These are phyloP conservation scores for Peziza echinospora DNA, from an alignment of 495 filamentous ascomycete genomes.

Conservation along the genomic window DNA sequence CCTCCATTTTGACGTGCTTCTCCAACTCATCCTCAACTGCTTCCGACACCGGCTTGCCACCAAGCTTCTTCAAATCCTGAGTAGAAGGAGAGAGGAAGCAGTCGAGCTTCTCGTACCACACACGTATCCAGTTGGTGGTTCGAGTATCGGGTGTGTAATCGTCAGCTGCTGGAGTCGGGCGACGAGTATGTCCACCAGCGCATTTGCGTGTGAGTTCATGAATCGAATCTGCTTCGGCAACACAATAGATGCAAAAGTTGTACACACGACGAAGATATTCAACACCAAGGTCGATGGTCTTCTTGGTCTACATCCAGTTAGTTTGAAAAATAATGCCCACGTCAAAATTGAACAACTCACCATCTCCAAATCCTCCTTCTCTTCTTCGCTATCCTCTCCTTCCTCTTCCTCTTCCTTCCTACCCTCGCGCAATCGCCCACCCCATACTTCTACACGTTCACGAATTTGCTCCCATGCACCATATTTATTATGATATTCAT, in stretches of 20 bases:
- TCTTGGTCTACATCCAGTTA: constrained; percentile 39
- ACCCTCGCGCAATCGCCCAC: constrained; percentile 50
- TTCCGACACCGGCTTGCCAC: constrained; percentile 69
- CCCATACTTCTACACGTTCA: constrained; percentile 22
- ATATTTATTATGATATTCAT: constrained; percentile 26
- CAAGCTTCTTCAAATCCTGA: constrained; percentile 59
- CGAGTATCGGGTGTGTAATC: constrained; percentile 76
- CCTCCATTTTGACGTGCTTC: constrained; percentile 88
- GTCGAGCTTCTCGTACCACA: constrained; percentile 94
- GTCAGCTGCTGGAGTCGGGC: constrained; percentile 53
- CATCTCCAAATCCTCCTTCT: constrained; percentile 43
- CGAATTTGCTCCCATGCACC: background rate
- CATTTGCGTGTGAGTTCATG: constrained; percentile 92
- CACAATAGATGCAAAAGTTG: constrained; percentile 99
- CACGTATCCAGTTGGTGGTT: constrained; percentile 98
- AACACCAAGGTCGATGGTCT: constrained; percentile 84
- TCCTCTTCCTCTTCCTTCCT: constrained; percentile 34
- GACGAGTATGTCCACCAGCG: constrained; percentile 83
- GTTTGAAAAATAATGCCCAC: constrained; percentile 72
- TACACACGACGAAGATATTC: constrained; percentile 91
- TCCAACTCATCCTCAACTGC: constrained; percentile 64
- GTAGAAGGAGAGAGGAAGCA: constrained; percentile 17
- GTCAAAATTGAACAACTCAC: constrained; percentile 75
- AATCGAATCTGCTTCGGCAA: constrained; percentile 91
- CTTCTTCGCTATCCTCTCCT: constrained; percentile 50